Conservation (phyloP, 192 early-diverging fungal species). For the Chytriomyces confervae region DNA sequence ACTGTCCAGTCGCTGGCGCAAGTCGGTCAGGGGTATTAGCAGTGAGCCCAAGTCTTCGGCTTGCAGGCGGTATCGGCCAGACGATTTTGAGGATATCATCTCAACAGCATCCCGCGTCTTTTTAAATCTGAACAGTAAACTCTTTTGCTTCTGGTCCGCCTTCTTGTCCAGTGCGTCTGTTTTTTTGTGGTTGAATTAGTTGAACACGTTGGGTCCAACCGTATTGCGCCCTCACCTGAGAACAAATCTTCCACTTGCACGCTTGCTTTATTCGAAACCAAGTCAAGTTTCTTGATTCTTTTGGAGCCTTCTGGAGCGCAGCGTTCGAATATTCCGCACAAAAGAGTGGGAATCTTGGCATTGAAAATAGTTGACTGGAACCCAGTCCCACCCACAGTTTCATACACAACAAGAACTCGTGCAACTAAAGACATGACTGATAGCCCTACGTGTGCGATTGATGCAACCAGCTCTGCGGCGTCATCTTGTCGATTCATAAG, state of each 20-base stretch:
- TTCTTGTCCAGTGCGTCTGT: background rate
- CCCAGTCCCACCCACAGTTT: background rate
- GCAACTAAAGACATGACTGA: background rate
- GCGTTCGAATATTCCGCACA: background rate
- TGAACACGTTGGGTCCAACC: background rate
- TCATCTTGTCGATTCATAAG: background rate
- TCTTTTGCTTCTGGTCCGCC: background rate
- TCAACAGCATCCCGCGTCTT: background rate
- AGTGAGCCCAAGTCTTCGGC: background rate
- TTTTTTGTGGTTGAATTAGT: background rate
- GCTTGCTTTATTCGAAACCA: background rate
- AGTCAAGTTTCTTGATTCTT: background rate
- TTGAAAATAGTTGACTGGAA: background rate
- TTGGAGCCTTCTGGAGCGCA: background rate
- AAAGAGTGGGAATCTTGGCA: background rate
- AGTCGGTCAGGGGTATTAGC: background rate
- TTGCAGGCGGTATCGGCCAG: background rate
- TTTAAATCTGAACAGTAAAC: background rate
- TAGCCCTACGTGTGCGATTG: background rate
- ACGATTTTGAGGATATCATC: slow-evolving; percentile 9
- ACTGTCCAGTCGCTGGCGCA: background rate
- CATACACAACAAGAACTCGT: background rate
- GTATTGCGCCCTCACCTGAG: background rate
- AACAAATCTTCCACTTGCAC: background rate
- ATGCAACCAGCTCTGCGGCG: background rate